Evolutionary conservation across 495 filamentous ascomycete genomes (phyloP), one percentile per base, ranked within the genome.

Genomic region (Talaromyces thailandensis): DNA sequence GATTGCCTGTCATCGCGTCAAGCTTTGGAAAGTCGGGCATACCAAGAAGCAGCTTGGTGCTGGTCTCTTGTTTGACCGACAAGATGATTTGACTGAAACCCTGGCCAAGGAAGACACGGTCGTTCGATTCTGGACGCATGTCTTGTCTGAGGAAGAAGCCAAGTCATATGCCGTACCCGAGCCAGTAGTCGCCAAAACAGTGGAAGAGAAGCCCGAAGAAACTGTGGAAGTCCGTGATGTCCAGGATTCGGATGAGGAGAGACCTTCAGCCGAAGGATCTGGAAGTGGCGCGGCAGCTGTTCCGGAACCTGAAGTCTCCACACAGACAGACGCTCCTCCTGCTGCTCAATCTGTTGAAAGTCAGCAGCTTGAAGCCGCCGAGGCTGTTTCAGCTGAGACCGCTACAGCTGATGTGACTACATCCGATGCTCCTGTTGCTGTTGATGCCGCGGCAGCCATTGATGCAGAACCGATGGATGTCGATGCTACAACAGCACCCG

Each of bases 131-230:
- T 80, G 77, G 77, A 73, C 76, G 67, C 71, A 80, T 50, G 63
- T 71, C 1, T 71, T 80, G 8, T 78, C 77, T 2, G 76, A 75
- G 60, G 75, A 73, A 24, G 76, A 77, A 56, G 75, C 77, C 51
- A 73, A 79, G 50, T 74, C 71, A 56, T 80, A 77, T 51, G 74
- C 74, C 48, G 74, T 78, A 60, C 70, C 74, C 1, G 77, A 80
- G 28, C 76, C 77, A 8, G 68, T 66, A 0, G 57, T 65, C 4
- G 18, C 24, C 21, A 62, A 56, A 24, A 61, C 64, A 6, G 61
- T 67, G 8, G 72, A 70, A 29, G 68, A 75, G 40, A 80, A 80
- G 60, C 64, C 68, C 6, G 74, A 79, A 43, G 67, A 67, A 9
- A 64, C 75, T 8, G 48, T 71, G 9, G 75, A 76, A 25, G 55